A percentile compares a stretch with the other conserved stretches of the same genome.
Evolutionary conservation across 345 rosid genomes (phyloP).

Genomic region (Syzygium oleosum): DNA sequence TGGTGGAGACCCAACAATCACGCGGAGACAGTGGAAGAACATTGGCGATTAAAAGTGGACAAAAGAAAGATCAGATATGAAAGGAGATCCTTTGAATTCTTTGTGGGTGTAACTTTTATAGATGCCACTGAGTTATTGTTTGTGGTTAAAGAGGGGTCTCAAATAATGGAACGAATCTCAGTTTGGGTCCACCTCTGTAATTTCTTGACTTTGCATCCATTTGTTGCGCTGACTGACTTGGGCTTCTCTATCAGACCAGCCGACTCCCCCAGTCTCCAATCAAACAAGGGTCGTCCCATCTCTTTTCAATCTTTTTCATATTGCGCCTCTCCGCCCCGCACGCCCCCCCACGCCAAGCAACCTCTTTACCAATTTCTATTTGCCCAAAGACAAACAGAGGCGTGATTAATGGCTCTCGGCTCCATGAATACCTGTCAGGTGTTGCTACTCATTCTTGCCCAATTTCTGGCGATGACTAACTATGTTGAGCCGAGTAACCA

Average conservation of each 20-base stretch:
- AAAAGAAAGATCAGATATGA: not conserved
- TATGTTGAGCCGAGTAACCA: fast-evolving
- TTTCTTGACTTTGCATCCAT: not conserved
- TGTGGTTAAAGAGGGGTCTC: not conserved
- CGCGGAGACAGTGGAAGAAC: not conserved
- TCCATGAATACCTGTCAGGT: fast-evolving
- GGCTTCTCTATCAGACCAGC: not conserved
- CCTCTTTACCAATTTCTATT: no score
- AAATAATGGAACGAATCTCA: not conserved
- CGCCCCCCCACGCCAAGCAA: not conserved
- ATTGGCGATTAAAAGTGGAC: not conserved
- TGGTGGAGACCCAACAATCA: not conserved
- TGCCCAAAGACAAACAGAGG: not conserved
- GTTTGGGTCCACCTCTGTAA: not conserved
- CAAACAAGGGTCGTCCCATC: not conserved
- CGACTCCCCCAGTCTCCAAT: not conserved
- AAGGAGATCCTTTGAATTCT: not conserved
- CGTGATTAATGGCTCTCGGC: not conserved
- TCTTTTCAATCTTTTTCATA: not conserved
- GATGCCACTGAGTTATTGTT: not conserved
- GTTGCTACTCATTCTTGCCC: not conserved
- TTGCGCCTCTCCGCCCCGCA: not conserved
- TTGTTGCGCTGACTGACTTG: not conserved
- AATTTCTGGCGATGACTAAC: not conserved
- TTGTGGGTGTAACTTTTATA: not conserved